Percentiles rank a stretch among this genome's conserved stretches.
phyloP scores from a whole-genome alignment of 1,139 yeast species.

The Sugiyamaella neomexicana region DNA sequence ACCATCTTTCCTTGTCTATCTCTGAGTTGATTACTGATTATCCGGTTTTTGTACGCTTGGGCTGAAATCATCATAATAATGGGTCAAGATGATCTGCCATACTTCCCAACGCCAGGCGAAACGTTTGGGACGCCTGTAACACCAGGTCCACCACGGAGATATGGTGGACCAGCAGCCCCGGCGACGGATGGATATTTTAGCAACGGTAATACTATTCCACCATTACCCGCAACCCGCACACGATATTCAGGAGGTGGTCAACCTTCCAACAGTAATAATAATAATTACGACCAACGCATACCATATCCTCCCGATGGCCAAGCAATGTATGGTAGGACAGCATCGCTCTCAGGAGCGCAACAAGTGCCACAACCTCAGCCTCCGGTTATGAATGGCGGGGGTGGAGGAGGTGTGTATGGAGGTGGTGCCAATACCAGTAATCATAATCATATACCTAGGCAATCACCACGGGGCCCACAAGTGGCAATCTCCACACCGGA shows the following conservation, averaged over 20 bases:
- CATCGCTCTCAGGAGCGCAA: not conserved
- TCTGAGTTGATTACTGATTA: too few relatives aligned
- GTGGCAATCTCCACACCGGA: slow-evolving; percentile 24
- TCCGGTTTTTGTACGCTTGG: too few relatives aligned
- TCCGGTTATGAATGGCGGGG: not conserved
- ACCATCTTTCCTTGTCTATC: too few relatives aligned
- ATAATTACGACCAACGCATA: slow-evolving; percentile 8
- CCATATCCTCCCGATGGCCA: slow-evolving; percentile 19
- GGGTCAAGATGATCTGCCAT: slow-evolving; percentile 35
- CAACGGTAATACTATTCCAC: slow-evolving; percentile 10
- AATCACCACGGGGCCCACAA: slow-evolving; percentile 15
- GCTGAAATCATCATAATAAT: too few relatives aligned
- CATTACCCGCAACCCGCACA: slow-evolving; percentile 16
- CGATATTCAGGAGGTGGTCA: not conserved
- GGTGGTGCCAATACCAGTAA: slow-evolving; percentile 17
- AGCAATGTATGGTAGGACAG: slow-evolving; percentile 2
- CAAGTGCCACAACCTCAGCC: slow-evolving; percentile 14
- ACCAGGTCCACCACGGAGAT: slow-evolving; percentile 15
- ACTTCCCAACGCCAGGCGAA: slow-evolving; percentile 34
- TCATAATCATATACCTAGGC: slow-evolving; percentile 17
- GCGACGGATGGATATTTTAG: slow-evolving; percentile 14
- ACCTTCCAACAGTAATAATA: slow-evolving; percentile 4
- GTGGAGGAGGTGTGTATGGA: slow-evolving; percentile 1
- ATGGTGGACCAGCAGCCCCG: not conserved
- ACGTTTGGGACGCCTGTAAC: slow-evolving; percentile 27